Evolutionary conservation across 2,329 filamentous ascomycete species (phyloP).

Genomic region (Sphaerostilbella broomeana): DNA sequence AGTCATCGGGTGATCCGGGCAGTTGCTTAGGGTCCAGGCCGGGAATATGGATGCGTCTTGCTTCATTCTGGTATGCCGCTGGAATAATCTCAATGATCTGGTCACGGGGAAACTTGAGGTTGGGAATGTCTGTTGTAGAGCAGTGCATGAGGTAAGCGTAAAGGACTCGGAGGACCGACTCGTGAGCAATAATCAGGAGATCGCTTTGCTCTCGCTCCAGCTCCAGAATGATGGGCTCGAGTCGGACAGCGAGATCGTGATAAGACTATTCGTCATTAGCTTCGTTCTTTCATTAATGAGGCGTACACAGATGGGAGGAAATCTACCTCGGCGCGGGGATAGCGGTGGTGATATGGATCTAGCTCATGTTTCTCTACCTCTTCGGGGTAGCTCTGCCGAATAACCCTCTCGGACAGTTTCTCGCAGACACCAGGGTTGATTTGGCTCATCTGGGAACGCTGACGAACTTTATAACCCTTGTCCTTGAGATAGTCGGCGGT

Average conservation of each 20-base stretch:
- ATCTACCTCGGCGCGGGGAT: slow-evolving; percentile 79
- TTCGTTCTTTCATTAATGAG: neutral
- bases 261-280: slow-evolving; percentile 62
- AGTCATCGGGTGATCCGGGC: slow-evolving; percentile 72
- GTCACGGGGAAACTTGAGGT: slow-evolving; percentile 86
- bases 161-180: slow-evolving; percentile 91
- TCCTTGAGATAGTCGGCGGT: slow-evolving; percentile 77
- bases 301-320: neutral
- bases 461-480: slow-evolving; percentile 76
- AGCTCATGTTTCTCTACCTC: slow-evolving; percentile 89
- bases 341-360: slow-evolving; percentile 95
- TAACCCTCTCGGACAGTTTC: slow-evolving; percentile 77
- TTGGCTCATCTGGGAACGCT: slow-evolving; percentile 94
- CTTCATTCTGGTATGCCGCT: slow-evolving; percentile 93
- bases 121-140: slow-evolving; percentile 88
- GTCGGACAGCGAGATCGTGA: slow-evolving; percentile 93
- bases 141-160: slow-evolving; percentile 99
- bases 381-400: slow-evolving; percentile 76
- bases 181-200: slow-evolving; percentile 95
- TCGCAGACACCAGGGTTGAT: slow-evolving; percentile 95
- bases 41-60: slow-evolving; percentile 82
- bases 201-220: slow-evolving; percentile 95
- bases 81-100: slow-evolving; percentile 99
- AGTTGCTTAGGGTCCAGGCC: slow-evolving; percentile 59
- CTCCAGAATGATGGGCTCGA: slow-evolving; percentile 96